Conservation (phyloP, 257 asterid species). For the Striga asiatica region DNA sequence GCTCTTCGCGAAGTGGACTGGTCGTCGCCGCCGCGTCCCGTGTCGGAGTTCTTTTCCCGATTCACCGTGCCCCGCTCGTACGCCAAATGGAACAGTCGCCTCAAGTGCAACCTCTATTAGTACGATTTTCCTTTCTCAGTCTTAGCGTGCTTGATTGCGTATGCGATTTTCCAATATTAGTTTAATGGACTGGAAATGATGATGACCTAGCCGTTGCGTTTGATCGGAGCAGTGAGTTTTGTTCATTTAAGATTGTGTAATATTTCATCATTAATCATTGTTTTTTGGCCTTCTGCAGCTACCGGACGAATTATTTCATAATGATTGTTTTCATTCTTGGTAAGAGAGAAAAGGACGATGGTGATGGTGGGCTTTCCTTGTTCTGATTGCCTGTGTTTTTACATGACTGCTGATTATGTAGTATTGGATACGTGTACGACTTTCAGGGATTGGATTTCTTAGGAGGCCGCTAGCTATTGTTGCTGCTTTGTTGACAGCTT, state of each 20-base stretch:
- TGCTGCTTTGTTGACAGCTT: slow-evolving; percentile 70
- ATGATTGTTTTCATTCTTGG: slow-evolving; percentile 76
- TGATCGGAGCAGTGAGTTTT: background rate
- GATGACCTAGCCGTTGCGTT: slow-evolving; percentile 8
- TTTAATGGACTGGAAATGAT: background rate
- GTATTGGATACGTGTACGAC: slow-evolving; percentile 4
- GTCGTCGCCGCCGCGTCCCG: slow-evolving; percentile 91
- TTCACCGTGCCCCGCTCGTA: slow-evolving; percentile 76
- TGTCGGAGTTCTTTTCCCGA: slow-evolving; percentile 71
- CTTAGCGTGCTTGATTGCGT: background rate
- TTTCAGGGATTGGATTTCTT: slow-evolving; percentile 77
- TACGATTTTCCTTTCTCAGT: slow-evolving; percentile 23
- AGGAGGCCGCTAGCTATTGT: slow-evolving; percentile 75
- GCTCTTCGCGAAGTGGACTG: slow-evolving; percentile 93
- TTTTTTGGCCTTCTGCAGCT: slow-evolving; percentile 43
- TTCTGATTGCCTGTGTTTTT: slow-evolving; percentile 3
- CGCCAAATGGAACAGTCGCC: slow-evolving; percentile 90
- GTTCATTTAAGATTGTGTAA: background rate
- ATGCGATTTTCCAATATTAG: background rate
- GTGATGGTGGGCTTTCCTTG: background rate
- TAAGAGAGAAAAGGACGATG: slow-evolving; percentile 23
- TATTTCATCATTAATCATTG: background rate
- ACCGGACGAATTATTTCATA: slow-evolving; percentile 81
- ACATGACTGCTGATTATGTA: slow-evolving; percentile 7
- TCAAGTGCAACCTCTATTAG: slow-evolving; percentile 97